Conservation (phyloP, 2,329 filamentous ascomycete genomes). For the Hypoxylon sp. region DNA sequence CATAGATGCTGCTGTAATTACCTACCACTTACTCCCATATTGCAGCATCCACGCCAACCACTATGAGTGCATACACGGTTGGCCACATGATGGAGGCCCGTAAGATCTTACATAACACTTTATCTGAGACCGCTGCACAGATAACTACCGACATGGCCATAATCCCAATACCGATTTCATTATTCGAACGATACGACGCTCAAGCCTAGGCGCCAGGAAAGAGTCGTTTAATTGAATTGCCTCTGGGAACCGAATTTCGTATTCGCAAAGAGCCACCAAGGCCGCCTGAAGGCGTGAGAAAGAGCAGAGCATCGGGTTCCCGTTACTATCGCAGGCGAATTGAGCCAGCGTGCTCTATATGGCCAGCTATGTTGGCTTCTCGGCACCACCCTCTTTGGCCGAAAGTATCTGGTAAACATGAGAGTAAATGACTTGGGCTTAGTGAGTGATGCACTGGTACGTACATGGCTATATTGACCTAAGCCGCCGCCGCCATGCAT, state of each 20-base stretch:
- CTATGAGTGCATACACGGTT: background rate
- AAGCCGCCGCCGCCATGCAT: background rate
- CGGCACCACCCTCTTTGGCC: background rate
- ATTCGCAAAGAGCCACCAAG: background rate
- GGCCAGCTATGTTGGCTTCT: background rate
- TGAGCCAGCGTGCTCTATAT: background rate
- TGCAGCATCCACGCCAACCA: background rate
- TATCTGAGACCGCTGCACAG: background rate
- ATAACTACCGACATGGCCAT: constrained; percentile 8
- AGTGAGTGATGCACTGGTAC: no score
- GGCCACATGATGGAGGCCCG: background rate
- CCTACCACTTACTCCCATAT: background rate
- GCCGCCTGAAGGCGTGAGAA: background rate
- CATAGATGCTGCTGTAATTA: background rate
- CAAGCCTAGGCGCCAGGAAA: background rate
- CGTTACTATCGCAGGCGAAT: background rate
- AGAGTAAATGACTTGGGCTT: background rate
- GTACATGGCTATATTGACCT: no score
- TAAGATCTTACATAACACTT: background rate
- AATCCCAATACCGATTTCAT: constrained; percentile 3
- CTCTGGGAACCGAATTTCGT: background rate
- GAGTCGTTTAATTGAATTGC: background rate
- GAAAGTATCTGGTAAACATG: background rate
- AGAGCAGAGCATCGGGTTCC: background rate
- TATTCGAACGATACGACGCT: background rate